phyloP scores from a whole-genome alignment of 83 land plant genomes.

The Picea abies region DNA sequence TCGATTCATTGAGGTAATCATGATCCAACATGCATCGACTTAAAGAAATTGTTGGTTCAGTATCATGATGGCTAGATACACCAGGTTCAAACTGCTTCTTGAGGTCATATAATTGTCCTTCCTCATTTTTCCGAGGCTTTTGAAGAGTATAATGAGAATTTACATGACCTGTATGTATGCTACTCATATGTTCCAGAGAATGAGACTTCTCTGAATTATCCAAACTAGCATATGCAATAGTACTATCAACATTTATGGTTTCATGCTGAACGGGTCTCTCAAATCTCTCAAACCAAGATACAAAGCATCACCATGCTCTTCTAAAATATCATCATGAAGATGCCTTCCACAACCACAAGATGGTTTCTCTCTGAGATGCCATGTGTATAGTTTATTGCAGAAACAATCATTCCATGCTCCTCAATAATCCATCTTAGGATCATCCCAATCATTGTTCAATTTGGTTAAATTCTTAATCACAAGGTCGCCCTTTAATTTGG shows the following conservation, averaged over 20 bases:
- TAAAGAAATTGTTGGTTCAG: neutral
- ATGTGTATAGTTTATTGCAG: neutral
- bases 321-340: neutral
- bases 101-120: neutral
- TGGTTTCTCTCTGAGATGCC: neutral
- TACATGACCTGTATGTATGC: neutral
- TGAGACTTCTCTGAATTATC: neutral
- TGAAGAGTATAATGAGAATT: slow-evolving; percentile 2
- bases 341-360: neutral
- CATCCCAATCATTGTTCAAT: neutral
- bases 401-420: neutral
- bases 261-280: neutral
- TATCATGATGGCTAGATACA: neutral
- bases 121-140: neutral
- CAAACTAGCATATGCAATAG: neutral
- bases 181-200: neutral
- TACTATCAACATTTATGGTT: neutral
- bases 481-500: slow-evolving; percentile 2
- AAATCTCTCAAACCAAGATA: neutral
- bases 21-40: neutral
- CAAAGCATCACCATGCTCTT: neutral
- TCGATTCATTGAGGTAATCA: neutral
- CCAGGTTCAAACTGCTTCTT: neutral
- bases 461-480: neutral
- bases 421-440: neutral